Conservation (phyloP, 805 yeast species). For the Yarrowia alimentaria region DNA sequence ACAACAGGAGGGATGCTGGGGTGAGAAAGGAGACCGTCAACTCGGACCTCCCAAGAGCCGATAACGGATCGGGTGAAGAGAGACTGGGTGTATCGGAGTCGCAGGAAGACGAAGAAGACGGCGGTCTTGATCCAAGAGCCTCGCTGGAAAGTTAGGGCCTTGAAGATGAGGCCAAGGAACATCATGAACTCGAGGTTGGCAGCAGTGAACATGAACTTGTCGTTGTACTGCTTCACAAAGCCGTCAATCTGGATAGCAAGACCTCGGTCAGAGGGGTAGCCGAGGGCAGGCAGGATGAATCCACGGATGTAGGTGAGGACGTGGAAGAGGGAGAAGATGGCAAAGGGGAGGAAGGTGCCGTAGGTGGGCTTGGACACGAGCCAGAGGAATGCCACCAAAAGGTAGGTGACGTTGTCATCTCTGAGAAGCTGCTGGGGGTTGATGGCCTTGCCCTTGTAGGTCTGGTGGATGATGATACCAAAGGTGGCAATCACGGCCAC, state of each 20-base stretch:
- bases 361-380: conserved; percentile 58
- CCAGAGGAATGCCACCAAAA: conserved; percentile 56
- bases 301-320: conserved; percentile 66
- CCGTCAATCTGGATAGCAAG: conserved; percentile 41
- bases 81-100: conserved; percentile 74
- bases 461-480: conserved; percentile 70
- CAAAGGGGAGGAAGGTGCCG: conserved; percentile 68
- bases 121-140: conserved; percentile 57
- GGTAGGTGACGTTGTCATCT: conserved; percentile 75
- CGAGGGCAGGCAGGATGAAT: conserved; percentile 63
- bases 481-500: conserved; percentile 69
- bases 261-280: conserved; percentile 39
- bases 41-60: conserved; percentile 64
- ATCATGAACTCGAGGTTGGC: conserved; percentile 57
- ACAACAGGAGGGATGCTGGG: conserved; percentile 53
- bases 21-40: conserved; percentile 56
- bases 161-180: conserved; percentile 35
- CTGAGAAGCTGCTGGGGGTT: conserved; percentile 41
- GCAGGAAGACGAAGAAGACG: conserved; percentile 60
- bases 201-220: conserved; percentile 56
- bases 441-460: conserved; percentile 39
- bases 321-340: conserved; percentile 79
- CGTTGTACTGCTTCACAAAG: conserved; percentile 56
- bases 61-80: conserved; percentile 66
- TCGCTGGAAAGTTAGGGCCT: conserved; percentile 57